Evolutionary conservation across 805 yeast genomes (phyloP), one percentile per base, ranked within the genome.

Genomic region (Starmerella cellae): DNA sequence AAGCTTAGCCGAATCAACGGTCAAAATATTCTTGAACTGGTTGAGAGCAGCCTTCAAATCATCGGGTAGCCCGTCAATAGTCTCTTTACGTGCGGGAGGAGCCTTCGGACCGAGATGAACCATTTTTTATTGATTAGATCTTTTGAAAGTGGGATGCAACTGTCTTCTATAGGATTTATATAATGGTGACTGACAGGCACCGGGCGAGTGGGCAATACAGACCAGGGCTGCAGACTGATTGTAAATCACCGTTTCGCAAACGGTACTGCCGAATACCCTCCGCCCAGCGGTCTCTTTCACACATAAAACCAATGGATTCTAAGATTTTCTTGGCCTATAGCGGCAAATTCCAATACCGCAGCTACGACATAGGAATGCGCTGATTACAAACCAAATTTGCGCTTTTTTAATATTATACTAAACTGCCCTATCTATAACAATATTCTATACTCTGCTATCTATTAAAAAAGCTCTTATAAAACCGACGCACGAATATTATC

Each of bases 101-200:
- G 73, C 73, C 60, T 79, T 77, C 48, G 93, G 88, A 59, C 91
- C 93, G 57, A 81, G 70, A 63, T 75, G 82, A 62, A 81, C 93
- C 93, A 81, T 81, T 54, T 46, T 64, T 8, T 26, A 10, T 9
- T 20, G 5, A 13, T 14, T 22, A 17, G 37, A 19, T 23, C 22
- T 16, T 35, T 11, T 20, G 16, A 9, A 19, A 5, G 23, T 10
- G 11, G 19, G 16, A 4, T 26, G 14, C n/a, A 33, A 18, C 26
- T 19, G 14, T 21, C n/a, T 5, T 24, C 9, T 24, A 24, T 24
- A 24, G 8, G 28, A 24, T 24, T n/a, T 29, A n/a, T 29, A 29
- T 29, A 29, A 29, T 29, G 13, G 10, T 29, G 16, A 13, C 17
- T 29, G 11, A 24, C 28, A 24, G 28, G 28, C 8, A 8, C 28